Percentiles rank a stretch among this genome's conserved stretches.
These are phyloP conservation scores for Hippophae rhamnoides DNA, from an alignment of 306 rosid species.

Conservation along the genomic window DNA sequence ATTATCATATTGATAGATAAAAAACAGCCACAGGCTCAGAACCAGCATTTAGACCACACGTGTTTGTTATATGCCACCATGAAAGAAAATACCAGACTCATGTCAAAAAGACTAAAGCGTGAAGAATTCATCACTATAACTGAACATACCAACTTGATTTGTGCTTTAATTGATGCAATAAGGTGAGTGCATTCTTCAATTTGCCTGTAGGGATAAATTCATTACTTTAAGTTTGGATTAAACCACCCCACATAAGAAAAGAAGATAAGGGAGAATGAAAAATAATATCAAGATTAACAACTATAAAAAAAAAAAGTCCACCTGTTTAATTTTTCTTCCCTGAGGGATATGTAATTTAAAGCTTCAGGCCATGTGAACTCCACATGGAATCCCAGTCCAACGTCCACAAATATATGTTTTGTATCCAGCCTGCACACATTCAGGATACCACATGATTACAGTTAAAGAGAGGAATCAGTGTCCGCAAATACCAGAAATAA, in stretches of 20 bases:
- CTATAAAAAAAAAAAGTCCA: slow-evolving; percentile 16
- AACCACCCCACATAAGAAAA: neutral
- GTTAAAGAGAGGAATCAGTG: neutral
- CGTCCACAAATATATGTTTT: slow-evolving; percentile 59
- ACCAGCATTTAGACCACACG: too few relatives aligned
- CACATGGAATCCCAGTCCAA: slow-evolving; percentile 92
- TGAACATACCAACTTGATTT: slow-evolving; percentile 72
- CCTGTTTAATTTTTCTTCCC: slow-evolving; percentile 74
- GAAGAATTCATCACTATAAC: slow-evolving; percentile 4
- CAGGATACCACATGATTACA: neutral
- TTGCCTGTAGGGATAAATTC: slow-evolving; percentile 43
- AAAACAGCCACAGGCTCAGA: too few relatives aligned
- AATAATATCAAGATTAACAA: neutral
- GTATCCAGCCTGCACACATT: slow-evolving; percentile 62
- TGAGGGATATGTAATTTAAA: slow-evolving; percentile 47
- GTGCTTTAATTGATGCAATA: slow-evolving; percentile 85
- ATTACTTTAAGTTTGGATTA: slow-evolving; percentile 10
- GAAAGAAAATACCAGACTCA: neutral
- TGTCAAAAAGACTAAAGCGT: neutral
- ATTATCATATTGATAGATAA: too few relatives aligned
- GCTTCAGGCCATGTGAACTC: slow-evolving; percentile 98
- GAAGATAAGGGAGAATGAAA: neutral
- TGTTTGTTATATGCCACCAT: neutral
- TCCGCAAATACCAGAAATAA: slow-evolving; percentile 6
- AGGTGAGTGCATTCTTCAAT: slow-evolving; percentile 64